phyloP scores from a whole-genome alignment of 1,284 basidiomycete species.

The Naganishia sp. region DNA sequence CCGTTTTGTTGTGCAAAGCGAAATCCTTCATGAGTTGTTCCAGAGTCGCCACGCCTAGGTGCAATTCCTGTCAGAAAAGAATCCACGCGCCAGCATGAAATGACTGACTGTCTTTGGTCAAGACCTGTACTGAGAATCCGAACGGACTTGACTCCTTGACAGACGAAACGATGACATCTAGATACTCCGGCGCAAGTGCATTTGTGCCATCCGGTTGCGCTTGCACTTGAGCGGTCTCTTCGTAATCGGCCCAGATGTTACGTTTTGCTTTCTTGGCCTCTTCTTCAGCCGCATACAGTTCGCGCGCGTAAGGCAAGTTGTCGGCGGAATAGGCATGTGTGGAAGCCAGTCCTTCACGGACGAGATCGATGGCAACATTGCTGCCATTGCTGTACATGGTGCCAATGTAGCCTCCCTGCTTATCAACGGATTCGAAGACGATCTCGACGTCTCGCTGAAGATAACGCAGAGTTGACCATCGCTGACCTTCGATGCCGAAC shows the following conservation, averaged over 20 bases:
- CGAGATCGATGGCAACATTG: conserved; percentile 79
- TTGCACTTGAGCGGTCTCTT: conserved; percentile 58
- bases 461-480: conserved; percentile 75
- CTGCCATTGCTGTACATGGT: conserved; percentile 74
- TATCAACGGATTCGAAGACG: conserved; percentile 84
- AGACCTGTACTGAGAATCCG: conserved; percentile 85
- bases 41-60: conserved; percentile 74
- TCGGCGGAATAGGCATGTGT: conserved; percentile 89
- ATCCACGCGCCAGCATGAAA: not conserved
- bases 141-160: conserved; percentile 76
- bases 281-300: conserved; percentile 80
- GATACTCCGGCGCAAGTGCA: conserved; percentile 75
- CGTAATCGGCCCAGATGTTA: conserved; percentile 80
- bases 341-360: conserved; percentile 77
- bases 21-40: conserved; percentile 95
- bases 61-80: not conserved
- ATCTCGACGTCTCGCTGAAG: conserved; percentile 96
- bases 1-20: conserved; percentile 73
- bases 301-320: conserved; percentile 70
- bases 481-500: conserved; percentile 77
- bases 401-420: conserved; percentile 94
- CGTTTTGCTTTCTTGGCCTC: conserved; percentile 74
- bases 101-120: conserved; percentile 70
- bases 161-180: conserved; percentile 90
- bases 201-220: conserved; percentile 53